These are phyloP conservation scores for Magnaporthales sp. DNA, from an alignment of 2,329 filamentous ascomycete genomes.

Conservation along the genomic window DNA sequence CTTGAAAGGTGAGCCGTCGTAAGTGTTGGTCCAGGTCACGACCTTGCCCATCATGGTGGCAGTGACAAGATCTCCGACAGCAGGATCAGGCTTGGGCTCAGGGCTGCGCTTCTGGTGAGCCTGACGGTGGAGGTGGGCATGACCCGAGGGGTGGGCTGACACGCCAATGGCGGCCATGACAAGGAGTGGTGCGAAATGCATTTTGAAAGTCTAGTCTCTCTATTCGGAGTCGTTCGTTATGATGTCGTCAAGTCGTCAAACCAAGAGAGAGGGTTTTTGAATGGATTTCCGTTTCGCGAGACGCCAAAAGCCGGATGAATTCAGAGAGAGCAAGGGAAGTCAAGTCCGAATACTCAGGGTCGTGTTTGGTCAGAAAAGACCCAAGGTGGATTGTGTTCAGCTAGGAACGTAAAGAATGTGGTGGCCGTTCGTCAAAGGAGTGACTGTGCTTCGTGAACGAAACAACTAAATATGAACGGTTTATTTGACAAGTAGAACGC, in stretches of 20 bases:
- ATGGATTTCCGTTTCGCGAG: background rate
- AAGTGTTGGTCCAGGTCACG: conserved; percentile 17
- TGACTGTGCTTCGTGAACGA: conserved; percentile 4
- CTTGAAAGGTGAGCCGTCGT: conserved; percentile 15
- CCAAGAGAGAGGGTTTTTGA: background rate
- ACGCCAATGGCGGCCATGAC: conserved; percentile 22
- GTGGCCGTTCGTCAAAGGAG: conserved; percentile 4
- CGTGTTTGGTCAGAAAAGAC: background rate
- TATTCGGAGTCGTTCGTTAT: background rate
- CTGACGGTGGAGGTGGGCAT: conserved; percentile 25
- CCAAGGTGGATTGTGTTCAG: background rate
- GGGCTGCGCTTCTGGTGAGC: conserved; percentile 16
- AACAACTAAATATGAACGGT: background rate
- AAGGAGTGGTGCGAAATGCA: conserved; percentile 19
- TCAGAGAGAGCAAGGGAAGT: too few species aligned
- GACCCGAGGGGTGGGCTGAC: conserved; percentile 24
- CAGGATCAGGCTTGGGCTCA: conserved; percentile 12
- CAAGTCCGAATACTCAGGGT: background rate
- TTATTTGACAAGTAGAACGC: background rate
- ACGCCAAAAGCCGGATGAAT: background rate
- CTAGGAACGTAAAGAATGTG: background rate
- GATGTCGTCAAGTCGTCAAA: background rate
- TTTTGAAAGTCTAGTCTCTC: conserved; percentile 5
- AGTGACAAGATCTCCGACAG: conserved; percentile 11
- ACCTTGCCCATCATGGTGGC: conserved; percentile 19